A percentile compares a stretch with the other conserved stretches of the same genome.
Conservation (phyloP, 176 grass and related monocot genomes). For the Eragrostis curvula region DNA sequence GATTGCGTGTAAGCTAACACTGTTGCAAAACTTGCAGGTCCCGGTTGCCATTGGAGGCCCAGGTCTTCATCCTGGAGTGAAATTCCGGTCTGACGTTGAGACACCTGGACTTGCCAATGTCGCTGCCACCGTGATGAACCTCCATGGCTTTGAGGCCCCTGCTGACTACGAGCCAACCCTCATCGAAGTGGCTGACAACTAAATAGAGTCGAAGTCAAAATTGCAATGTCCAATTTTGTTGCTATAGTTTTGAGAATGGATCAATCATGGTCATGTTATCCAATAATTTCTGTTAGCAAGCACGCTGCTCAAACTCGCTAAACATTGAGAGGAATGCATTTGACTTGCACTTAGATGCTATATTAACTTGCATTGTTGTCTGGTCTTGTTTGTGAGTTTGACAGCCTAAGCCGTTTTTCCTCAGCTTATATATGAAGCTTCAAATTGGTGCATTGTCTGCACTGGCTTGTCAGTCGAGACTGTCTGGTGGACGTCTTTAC, state of each 20-base stretch:
- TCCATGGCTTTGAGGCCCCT: conserved; percentile 87
- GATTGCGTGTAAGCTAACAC: conserved; percentile 17
- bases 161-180: conserved; percentile 85
- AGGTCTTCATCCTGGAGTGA: conserved; percentile 72
- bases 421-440: too few relatives aligned
- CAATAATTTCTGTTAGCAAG: conserved; percentile 49
- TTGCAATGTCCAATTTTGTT: conserved; percentile 50
- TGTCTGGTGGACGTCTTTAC: too few relatives aligned
- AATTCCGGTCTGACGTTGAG: conserved; percentile 68
- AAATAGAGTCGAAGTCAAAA: conserved; percentile 22
- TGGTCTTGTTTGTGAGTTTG: too few relatives aligned
- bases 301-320: conserved; percentile 31
- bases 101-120: conserved; percentile 86
- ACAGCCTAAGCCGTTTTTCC: too few relatives aligned
- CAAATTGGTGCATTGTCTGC: too few relatives aligned
- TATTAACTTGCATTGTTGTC: conserved; percentile 11
- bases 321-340: background rate
- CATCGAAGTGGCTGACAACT: conserved; percentile 77
- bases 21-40: conserved; percentile 59
- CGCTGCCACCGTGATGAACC: conserved; percentile 92
- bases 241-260: conserved; percentile 47
- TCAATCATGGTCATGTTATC: background rate
- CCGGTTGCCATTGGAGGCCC: conserved; percentile 96
- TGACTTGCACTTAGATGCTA: conserved; percentile 11
- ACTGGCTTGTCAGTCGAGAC: too few relatives aligned